Evolutionary conservation across 2,329 filamentous ascomycete genomes (phyloP).

Genomic region (Clarireedia paspali): DNA sequence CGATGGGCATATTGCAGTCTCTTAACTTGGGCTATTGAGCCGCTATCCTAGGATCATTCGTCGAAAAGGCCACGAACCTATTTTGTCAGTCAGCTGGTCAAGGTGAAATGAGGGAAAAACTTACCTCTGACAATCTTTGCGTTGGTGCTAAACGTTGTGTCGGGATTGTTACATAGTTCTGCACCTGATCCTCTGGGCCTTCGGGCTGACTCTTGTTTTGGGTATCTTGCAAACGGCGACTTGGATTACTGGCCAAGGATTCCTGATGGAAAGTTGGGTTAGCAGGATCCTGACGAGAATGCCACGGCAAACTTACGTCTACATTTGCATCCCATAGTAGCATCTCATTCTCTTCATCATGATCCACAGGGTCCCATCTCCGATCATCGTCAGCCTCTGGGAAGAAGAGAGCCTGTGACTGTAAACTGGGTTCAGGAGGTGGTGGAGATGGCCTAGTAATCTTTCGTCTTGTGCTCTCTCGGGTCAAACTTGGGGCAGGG

Average conservation of each 20-base stretch:
- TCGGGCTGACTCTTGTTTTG: constrained; percentile 13
- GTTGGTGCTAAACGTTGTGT: constrained; percentile 55
- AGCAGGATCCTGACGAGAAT: constrained; percentile 16
- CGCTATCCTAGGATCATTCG: constrained; percentile 12
- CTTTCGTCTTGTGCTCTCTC: constrained; percentile 27
- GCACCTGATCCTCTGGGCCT: not conserved
- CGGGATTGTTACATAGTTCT: constrained; percentile 9
- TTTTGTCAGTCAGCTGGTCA: constrained; percentile 15
- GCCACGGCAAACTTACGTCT: constrained; percentile 38
- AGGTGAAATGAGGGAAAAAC: constrained; percentile 27
- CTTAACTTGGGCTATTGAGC: no score
- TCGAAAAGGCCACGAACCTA: constrained; percentile 29
- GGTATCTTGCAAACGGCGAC: constrained; percentile 13
- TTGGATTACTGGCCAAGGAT: constrained; percentile 21
- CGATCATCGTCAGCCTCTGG: constrained; percentile 56
- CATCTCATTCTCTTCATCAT: constrained; percentile 57
- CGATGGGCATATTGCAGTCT: no score
- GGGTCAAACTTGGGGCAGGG: constrained; percentile 14
- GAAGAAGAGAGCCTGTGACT: constrained; percentile 66
- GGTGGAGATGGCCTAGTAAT: constrained; percentile 42
- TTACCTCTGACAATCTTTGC: constrained; percentile 63
- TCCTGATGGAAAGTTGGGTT: constrained; percentile 24
- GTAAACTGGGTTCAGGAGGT: constrained; percentile 48
- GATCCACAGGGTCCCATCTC: constrained; percentile 64
- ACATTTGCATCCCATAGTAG: constrained; percentile 68